Base-by-base conservation (phyloP, 805 yeast genomes). In the Candida hungchunana region DNA sequence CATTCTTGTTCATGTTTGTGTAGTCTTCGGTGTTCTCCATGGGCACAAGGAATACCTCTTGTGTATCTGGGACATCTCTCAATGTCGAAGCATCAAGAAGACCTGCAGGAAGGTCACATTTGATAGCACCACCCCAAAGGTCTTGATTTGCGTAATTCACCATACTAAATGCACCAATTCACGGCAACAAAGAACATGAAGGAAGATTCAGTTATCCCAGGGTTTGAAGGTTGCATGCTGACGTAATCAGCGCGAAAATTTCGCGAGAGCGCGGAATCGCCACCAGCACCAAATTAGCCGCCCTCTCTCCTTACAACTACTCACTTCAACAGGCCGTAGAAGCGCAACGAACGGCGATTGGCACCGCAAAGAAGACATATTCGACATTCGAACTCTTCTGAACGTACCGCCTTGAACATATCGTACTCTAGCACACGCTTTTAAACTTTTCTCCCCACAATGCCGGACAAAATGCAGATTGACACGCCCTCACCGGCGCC, bases 11-110 rank as follows among this genome's bases (percentile, higher is more conserved):
- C 31, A 67, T 52, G 32, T 43, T 48, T 31, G 45, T 65, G 54
- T 50, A 64, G 28, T 55, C 62, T 11, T 60, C 31, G 4, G 42
- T 41, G 13, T 56, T 55, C 7, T 58, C 56, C 6, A 64, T 48
- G 11, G 59, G 51, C 33, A 69, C 70, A 4, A 89, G 76, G 57
- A 73, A 93, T 18, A 90, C 96, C 57, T 90, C 98, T 56, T 93
- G 97, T 1, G 88, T 79, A 52, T 93, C 97, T 0, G 98, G 97
- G 4, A 93, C 75, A 42, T 85, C 85, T 38, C 98, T 66, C 32
- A 89, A 55, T 24, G 66, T 58, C 1, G 95, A 82, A 1, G 88
- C 96, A 58, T 93, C 97, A 2, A 81, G 53, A 32, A 81, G 67
- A 0, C 72, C 73, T 1, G 47, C 39, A 0, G 96, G 95, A 5